Base-by-base conservation (phyloP, 148 eudicot species). In the Camellia sinensis region DNA sequence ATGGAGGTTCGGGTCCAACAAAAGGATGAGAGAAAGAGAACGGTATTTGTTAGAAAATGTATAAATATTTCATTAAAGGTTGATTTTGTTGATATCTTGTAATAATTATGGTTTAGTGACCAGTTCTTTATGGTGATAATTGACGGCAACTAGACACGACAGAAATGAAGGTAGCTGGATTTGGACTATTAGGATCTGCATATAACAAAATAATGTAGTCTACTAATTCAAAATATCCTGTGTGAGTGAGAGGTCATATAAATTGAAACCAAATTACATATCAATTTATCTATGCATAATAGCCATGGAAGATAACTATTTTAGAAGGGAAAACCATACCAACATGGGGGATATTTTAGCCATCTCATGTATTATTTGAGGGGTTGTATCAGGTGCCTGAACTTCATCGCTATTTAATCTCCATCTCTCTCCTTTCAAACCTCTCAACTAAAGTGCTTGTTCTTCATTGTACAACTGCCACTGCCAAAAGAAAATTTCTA, bases 381-480 rank as follows among this genome's bases (percentile, higher is more conserved):
- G 81, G 72, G 87, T 72, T 48, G 80, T 66, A 76, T 78, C 87
- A 68, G 85, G 79, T 37, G 64, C 65, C 71, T 80, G 87, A 77
- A 82, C 83, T 76, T 94, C 98, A 70, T 70, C 74, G 71, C 79
- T 78, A n/a, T n/a, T n/a, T n/a, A n/a, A n/a, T 8, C 5, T n/a
- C n/a, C n/a, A n/a, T 82, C 76, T 87, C 97, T 84, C 85, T 89
- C 86, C 81, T 88, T 85, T 96, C 99, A 80, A 96, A 96, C 82
- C 83, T 94, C 85, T 94, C 98, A 79, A 96, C 99, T 87, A 96
- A 88, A 74, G 95, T 83, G 67, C 98, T 95, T 5, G 95, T 96
- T 87, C 92, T 90, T 84, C 99, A 97, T 82, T 65, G 88, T 74
- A 82, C 84, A 80, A 90, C 93, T 43, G 94, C 85, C 77, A 88